Evolutionary conservation across 345 rosid species (phyloP).

Genomic region (Eucalyptus pumila): DNA sequence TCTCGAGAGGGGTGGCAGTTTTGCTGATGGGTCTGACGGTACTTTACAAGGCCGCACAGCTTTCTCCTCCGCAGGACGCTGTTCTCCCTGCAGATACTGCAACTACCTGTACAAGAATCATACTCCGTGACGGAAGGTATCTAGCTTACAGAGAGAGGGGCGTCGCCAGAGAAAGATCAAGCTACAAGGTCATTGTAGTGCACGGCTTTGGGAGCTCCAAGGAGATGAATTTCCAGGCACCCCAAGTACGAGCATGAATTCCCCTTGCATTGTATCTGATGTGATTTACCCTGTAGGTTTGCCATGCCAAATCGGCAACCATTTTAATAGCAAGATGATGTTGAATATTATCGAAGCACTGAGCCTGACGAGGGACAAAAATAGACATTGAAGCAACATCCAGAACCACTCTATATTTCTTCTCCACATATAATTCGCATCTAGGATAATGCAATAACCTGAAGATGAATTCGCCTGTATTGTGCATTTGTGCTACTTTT

Average conservation of each 20-base stretch:
- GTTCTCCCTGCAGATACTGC: background rate
- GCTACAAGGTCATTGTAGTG: slow-evolving; percentile 52
- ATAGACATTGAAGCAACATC: background rate
- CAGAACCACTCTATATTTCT: background rate
- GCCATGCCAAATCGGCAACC: background rate
- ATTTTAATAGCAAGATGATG: background rate
- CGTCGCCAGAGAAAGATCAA: slow-evolving; percentile 42
- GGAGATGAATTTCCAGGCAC: slow-evolving; percentile 69
- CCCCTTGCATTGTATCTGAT: background rate
- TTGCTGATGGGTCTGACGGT: background rate
- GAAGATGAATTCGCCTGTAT: background rate
- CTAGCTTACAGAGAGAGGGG: slow-evolving; percentile 81
- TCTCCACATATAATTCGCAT: background rate
- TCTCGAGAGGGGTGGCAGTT: background rate
- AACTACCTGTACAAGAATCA: slow-evolving; percentile 27
- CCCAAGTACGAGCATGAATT: slow-evolving; percentile 33
- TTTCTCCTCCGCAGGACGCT: background rate
- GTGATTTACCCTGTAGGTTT: background rate
- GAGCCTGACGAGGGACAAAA: background rate
- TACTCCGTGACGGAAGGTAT: slow-evolving; percentile 65
- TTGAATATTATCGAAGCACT: background rate
- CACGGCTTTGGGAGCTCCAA: slow-evolving; percentile 97
- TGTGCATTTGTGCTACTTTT: background rate
- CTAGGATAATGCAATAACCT: background rate
- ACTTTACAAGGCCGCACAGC: background rate